These are phyloP conservation scores for Lolium rigidum DNA, from an alignment of 176 grass and related monocot genomes.

Conservation along the genomic window DNA sequence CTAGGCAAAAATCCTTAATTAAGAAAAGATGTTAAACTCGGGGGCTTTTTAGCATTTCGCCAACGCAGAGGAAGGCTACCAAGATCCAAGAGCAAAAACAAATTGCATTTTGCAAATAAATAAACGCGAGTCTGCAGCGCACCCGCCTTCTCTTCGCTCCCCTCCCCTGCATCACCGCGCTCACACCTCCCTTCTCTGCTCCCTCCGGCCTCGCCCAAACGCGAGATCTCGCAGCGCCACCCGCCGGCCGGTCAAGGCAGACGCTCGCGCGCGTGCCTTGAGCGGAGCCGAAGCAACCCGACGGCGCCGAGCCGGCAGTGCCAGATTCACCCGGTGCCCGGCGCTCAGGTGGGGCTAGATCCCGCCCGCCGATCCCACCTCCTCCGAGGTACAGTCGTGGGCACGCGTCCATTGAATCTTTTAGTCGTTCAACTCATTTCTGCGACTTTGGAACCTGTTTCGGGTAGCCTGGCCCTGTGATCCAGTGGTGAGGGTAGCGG, in stretches of 20 bases:
- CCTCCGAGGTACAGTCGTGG: slow-evolving; percentile 15
- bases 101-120: slow-evolving; percentile 38
- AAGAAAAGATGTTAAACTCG: not conserved
- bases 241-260: not conserved
- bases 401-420: not conserved
- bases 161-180: slow-evolving; percentile 22
- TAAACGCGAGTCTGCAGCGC: not conserved
- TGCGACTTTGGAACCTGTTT: not conserved
- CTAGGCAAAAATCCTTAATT: no score
- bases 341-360: slow-evolving; percentile 38
- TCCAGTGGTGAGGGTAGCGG: not conserved
- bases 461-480: not conserved
- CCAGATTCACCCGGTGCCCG: slow-evolving; percentile 33
- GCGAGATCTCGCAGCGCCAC: slow-evolving; percentile 26
- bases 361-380: not conserved
- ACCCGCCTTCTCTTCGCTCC: slow-evolving; percentile 37
- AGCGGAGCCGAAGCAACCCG: not conserved
- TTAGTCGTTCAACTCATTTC: not conserved
- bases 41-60: slow-evolving; percentile 15
- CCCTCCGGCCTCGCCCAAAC: not conserved
- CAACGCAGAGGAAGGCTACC: not conserved
- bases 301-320: not conserved
- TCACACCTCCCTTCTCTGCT: slow-evolving; percentile 3
- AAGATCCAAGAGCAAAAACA: not conserved
- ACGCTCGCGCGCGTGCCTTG: slow-evolving; percentile 15